Evolutionary conservation across 768 basidiomycete genomes (phyloP), one percentile per base, ranked within the genome.

Genomic region (Artomyces pyxidatus): DNA sequence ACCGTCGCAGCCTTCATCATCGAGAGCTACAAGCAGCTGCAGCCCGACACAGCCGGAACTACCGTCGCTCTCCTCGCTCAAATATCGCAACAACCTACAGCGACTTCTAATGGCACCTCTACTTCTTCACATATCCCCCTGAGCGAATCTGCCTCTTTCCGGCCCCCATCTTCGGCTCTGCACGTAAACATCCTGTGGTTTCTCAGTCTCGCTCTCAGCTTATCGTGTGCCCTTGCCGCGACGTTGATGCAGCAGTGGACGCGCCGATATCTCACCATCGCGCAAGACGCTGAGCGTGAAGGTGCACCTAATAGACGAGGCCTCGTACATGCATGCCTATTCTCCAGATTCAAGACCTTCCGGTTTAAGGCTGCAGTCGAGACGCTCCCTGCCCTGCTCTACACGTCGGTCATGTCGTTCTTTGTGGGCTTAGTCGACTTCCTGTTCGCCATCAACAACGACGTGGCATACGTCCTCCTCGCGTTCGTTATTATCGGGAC

Each of bases 231-330:
- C 7, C 48, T 53, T 6, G 16, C 37, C 9, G 52, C 52, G 19
- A 53, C 52, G 6, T 21, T 53, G 25, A 39, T 53, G 35, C 52
- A 49, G 16, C 52, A 53, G 19, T 53, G 48, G 47, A 26, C 48
- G 8, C 40, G 52, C 14, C 44, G 32, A 22, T 53, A 49, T 44
- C n/a, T n/a, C n/a, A n/a, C n/a, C n/a, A n/a, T n/a, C n/a, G 19
- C 45, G 7, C 52, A 47, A 30, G 39, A 32, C 25, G 35, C 48
- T 3, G 48, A 44, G 23, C 47, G 42, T 3, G 21, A 37, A 16
- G 40, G 40, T 25, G 39, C 40, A 16, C 52, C 48, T n/a, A 32
- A 45, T 42, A 28, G 40, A 3, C 49, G 39, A 14, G 49, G 38
- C 4, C 42, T 39, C 23, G 19, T 53, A 21, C 43, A 45, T n/a